Evolutionary conservation across 257 asterid species (phyloP).

Genomic region (Nicotiana tabacum): DNA sequence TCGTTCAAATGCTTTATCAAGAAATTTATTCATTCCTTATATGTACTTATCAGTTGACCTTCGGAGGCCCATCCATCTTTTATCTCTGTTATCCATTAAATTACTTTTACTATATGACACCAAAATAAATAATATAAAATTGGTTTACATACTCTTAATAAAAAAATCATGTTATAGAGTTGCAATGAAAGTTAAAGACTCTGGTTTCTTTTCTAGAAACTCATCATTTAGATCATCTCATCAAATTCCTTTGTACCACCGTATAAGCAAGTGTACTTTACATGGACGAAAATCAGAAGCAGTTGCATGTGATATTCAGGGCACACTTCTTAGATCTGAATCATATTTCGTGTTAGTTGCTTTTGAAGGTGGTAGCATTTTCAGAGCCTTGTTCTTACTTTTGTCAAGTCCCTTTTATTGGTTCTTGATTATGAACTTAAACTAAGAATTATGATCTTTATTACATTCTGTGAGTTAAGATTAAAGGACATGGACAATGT

Average conservation of each 20-base stretch:
- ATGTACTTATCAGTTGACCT: too few species aligned
- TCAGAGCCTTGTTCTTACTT: constrained; percentile 66
- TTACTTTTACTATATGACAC: too few species aligned
- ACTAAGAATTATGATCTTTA: constrained; percentile 24
- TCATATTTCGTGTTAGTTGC: constrained; percentile 92
- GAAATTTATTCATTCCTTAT: too few species aligned
- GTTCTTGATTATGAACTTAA: constrained; percentile 35
- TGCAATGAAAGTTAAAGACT: constrained; percentile 48
- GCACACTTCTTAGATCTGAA: constrained; percentile 38
- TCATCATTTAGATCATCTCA: constrained; percentile 23
- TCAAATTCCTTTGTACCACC: constrained; percentile 29
- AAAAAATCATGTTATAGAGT: constrained; percentile 50
- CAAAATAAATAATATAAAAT: too few species aligned
- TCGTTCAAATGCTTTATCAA: too few species aligned
- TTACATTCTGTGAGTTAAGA: constrained; percentile 64
- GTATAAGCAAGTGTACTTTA: constrained; percentile 33
- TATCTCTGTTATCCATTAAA: too few species aligned
- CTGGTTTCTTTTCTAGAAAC: constrained; percentile 33
- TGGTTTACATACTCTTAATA: too few species aligned
- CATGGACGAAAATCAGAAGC: constrained; percentile 32
- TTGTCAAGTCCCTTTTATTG: constrained; percentile 47
- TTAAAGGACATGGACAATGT: constrained; percentile 49
- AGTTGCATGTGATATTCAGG: constrained; percentile 54
- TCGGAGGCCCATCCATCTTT: too few species aligned
- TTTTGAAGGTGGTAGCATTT: constrained; percentile 78